Evolutionary conservation across 2,329 filamentous ascomycete genomes (phyloP).

Genomic region (Paracoccidioides brasiliensis): DNA sequence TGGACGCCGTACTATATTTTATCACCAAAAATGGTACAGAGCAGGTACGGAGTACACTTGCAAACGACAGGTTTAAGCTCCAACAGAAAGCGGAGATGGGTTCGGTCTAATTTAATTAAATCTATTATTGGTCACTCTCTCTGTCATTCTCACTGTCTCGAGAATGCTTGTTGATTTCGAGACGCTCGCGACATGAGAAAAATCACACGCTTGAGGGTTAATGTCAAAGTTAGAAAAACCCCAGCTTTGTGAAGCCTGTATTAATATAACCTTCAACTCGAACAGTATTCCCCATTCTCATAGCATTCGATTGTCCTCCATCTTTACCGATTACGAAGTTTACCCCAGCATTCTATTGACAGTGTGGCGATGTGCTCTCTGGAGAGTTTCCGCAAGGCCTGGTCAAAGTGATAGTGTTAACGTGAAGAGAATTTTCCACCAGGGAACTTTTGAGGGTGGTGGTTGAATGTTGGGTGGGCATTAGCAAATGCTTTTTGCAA

Average conservation of each 20-base stretch:
- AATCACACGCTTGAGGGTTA: neutral
- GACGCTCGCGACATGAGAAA: neutral
- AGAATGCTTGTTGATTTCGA: neutral
- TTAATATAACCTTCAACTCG: neutral
- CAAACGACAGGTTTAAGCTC: neutral
- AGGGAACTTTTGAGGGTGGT: neutral
- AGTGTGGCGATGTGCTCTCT: too few species aligned
- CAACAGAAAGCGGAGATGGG: neutral
- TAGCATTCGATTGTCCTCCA: neutral
- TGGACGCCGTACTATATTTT: too few species aligned
- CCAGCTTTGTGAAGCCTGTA: neutral
- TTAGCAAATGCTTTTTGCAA: neutral
- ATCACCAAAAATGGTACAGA: too few species aligned
- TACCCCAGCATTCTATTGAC: too few species aligned
- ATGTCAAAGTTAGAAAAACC: neutral
- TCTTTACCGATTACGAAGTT: too few species aligned
- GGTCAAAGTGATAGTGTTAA: neutral
- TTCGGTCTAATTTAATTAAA: too few species aligned
- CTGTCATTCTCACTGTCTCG: neutral
- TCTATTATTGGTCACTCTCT: too few species aligned
- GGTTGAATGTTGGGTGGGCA: neutral
- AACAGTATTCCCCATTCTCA: neutral
- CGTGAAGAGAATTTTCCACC: neutral
- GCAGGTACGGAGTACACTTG: too few species aligned
- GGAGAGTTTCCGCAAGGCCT: neutral